These are phyloP conservation scores for Elsinoe australis DNA, from an alignment of 2,329 filamentous ascomycete genomes.

Conservation along the genomic window DNA sequence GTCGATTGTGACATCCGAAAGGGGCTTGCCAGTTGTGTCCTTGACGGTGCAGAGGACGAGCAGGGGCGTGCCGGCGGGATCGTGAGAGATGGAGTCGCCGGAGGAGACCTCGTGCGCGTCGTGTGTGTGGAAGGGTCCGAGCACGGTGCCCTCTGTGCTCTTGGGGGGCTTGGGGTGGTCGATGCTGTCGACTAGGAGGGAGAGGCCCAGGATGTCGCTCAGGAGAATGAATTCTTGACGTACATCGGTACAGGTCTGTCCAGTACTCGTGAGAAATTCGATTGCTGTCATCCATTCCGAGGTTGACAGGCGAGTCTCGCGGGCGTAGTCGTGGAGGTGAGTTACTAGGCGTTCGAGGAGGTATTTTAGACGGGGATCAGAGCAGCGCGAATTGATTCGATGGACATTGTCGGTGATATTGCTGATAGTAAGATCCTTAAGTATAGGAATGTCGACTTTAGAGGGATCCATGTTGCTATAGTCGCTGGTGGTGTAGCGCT, in stretches of 20 bases:
- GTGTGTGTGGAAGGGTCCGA: slow-evolving; percentile 78
- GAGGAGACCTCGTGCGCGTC: slow-evolving; percentile 54
- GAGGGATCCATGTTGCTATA: slow-evolving; percentile 36
- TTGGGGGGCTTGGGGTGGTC: slow-evolving; percentile 68
- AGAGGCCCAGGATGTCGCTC: slow-evolving; percentile 70
- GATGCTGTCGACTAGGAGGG: slow-evolving; percentile 72
- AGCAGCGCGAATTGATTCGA: slow-evolving; percentile 63
- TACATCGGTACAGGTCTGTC: slow-evolving; percentile 66
- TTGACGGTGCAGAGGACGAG: slow-evolving; percentile 66
- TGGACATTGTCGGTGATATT: slow-evolving; percentile 74
- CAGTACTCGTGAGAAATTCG: slow-evolving; percentile 62
- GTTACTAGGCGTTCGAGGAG: slow-evolving; percentile 65
- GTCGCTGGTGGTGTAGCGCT: neutral
- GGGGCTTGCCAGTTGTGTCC: slow-evolving; percentile 55
- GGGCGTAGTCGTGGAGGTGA: slow-evolving; percentile 74
- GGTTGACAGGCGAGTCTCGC: slow-evolving; percentile 67
- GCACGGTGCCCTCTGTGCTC: slow-evolving; percentile 69
- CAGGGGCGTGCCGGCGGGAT: slow-evolving; percentile 60
- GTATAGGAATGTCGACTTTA: slow-evolving; percentile 41
- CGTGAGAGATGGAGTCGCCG: slow-evolving; percentile 58
- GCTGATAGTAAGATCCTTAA: slow-evolving; percentile 67
- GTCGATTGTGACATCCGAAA: slow-evolving; percentile 63
- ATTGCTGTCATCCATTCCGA: slow-evolving; percentile 72
- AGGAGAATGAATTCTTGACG: slow-evolving; percentile 68
- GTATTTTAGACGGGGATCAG: slow-evolving; percentile 60